These are phyloP conservation scores for Novymonas esmeraldas DNA, from an alignment of 208 protist species.

Conservation along the genomic window DNA sequence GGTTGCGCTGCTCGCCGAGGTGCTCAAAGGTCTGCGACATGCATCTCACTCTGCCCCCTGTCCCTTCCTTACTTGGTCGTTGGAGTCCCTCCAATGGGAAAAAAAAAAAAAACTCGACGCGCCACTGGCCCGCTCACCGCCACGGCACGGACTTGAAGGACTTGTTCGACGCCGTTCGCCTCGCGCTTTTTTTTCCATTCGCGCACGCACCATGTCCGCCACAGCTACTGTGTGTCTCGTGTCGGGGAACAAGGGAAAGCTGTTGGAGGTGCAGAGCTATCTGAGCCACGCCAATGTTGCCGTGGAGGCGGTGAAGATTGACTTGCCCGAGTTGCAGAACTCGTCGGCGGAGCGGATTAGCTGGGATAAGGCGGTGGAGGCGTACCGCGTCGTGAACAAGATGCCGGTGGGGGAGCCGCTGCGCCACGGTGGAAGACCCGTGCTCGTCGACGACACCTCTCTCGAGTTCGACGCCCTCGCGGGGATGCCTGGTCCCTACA, in stretches of 20 bases:
- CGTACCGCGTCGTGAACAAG: conserved; percentile 58
- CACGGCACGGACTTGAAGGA: too few species aligned
- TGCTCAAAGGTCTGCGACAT: too few species aligned
- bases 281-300: conserved; percentile 41
- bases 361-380: conserved; percentile 92
- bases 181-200: background rate
- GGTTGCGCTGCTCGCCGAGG: too few species aligned
- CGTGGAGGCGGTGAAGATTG: conserved; percentile 64
- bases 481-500: conserved; percentile 97
- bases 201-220: conserved; percentile 23
- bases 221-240: conserved; percentile 64
- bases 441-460: conserved; percentile 97
- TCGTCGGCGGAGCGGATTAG: conserved; percentile 89
- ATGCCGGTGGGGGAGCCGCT: conserved; percentile 24
- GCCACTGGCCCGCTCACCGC: too few species aligned
- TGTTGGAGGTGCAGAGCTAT: conserved; percentile 93
- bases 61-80: too few species aligned
- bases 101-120: background rate
- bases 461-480: conserved; percentile 97
- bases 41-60: too few species aligned
- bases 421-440: conserved; percentile 25
- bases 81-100: too few species aligned
- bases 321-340: conserved; percentile 96
- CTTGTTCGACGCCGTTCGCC: too few species aligned
- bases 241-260: conserved; percentile 98